A percentile compares a stretch with the other conserved stretches of the same genome.
Conservation (phyloP, 2,329 filamentous ascomycete genomes). For the Pseudocercospora pini-densiflorae region DNA sequence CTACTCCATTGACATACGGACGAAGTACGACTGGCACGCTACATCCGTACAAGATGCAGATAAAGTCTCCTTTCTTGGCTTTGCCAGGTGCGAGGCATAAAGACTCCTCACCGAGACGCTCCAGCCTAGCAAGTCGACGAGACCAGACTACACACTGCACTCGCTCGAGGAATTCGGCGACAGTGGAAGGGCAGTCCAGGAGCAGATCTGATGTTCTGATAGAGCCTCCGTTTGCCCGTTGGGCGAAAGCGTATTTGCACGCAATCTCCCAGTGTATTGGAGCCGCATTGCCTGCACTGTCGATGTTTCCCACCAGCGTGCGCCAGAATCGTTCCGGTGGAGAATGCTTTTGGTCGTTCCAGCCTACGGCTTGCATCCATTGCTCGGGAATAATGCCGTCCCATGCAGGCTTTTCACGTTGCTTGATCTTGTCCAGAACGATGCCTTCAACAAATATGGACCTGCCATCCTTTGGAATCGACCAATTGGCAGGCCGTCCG, state of each 20-base stretch:
- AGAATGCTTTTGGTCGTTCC: neutral
- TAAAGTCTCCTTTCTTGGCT: constrained; percentile 24
- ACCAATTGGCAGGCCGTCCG: constrained; percentile 11
- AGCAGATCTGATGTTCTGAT: neutral
- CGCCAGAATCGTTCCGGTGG: constrained; percentile 13
- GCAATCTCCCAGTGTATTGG: neutral
- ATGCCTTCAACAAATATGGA: constrained; percentile 18
- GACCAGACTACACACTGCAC: constrained; percentile 3
- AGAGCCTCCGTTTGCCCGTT: neutral
- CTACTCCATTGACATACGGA: neutral
- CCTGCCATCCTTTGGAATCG: constrained; percentile 2
- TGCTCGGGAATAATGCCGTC: constrained; percentile 21
- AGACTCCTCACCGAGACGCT: neutral
- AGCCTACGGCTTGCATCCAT: constrained; percentile 11
- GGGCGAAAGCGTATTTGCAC: neutral
- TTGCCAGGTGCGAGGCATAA: neutral
- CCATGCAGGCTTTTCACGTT: constrained; percentile 14
- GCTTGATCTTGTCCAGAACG: constrained; percentile 15
- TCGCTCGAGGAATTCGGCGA: neutral
- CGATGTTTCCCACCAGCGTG: constrained; percentile 11
- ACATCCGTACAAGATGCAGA: constrained; percentile 30
- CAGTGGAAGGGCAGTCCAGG: neutral
- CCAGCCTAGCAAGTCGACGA: neutral
- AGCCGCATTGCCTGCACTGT: neutral
- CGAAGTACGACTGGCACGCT: constrained; percentile 27